phyloP scores from a whole-genome alignment of 2,329 filamentous ascomycete genomes.

The Ophiosphaerella herpotricha region DNA sequence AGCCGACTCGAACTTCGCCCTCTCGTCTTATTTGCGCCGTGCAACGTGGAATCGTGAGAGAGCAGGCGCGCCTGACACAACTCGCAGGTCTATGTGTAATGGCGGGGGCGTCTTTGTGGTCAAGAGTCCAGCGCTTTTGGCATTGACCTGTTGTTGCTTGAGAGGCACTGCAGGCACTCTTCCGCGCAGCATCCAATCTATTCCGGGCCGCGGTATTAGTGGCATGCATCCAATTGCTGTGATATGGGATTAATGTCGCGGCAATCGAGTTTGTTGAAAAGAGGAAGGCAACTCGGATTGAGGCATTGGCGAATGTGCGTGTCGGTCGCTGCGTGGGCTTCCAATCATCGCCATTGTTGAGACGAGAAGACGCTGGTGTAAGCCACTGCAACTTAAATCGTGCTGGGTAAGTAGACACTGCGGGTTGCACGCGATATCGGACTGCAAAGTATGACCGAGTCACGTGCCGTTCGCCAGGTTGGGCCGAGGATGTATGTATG shows the following conservation, averaged over 20 bases:
- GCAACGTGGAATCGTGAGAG: slow-evolving; percentile 31
- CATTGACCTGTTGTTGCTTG: slow-evolving; percentile 6
- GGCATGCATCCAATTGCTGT: slow-evolving; percentile 34
- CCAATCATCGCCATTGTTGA: slow-evolving; percentile 13
- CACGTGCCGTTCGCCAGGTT: neutral
- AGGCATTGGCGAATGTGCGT: slow-evolving; percentile 30
- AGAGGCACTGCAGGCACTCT: slow-evolving; percentile 12
- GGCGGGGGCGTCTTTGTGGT: slow-evolving; percentile 13
- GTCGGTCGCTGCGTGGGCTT: slow-evolving; percentile 19
- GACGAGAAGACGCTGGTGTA: slow-evolving; percentile 5
- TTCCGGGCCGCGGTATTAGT: slow-evolving; percentile 12
- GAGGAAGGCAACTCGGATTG: neutral
- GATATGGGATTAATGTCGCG: slow-evolving; percentile 28
- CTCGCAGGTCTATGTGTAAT: slow-evolving; percentile 18
- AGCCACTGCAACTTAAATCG: slow-evolving; percentile 3
- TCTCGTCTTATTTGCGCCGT: slow-evolving; percentile 17
- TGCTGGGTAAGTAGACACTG: slow-evolving; percentile 9
- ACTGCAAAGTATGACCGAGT: no score
- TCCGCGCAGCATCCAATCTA: slow-evolving; percentile 11
- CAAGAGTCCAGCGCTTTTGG: slow-evolving; percentile 5
- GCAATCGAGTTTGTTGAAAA: slow-evolving; percentile 35
- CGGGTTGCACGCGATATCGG: no score
- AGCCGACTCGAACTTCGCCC: slow-evolving; percentile 23
- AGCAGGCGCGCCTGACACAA: slow-evolving; percentile 20
- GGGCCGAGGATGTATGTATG: neutral